These are phyloP conservation scores for Pyrenochaeta sp. DNA, from an alignment of 2,329 filamentous ascomycete species.

Conservation along the genomic window DNA sequence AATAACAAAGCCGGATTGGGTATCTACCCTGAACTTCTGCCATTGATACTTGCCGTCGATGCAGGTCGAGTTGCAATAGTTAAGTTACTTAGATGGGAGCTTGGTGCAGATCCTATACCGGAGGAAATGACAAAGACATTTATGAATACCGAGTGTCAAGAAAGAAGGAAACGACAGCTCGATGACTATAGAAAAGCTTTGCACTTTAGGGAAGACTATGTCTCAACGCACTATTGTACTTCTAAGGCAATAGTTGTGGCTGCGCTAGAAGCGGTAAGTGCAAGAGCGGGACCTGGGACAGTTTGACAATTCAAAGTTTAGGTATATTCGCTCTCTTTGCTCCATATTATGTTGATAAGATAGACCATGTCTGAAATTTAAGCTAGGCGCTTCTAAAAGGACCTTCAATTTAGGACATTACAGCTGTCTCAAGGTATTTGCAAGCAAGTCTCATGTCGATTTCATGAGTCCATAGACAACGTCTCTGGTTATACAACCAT, in stretches of 20 bases:
- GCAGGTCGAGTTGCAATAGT: neutral
- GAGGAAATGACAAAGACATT: neutral
- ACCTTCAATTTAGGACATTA: too few species aligned
- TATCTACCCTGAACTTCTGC: neutral
- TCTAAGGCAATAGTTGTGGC: too few species aligned
- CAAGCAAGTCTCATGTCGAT: slow-evolving; percentile 61
- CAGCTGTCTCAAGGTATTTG: slow-evolving; percentile 53
- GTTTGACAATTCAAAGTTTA: too few species aligned
- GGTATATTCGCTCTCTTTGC: too few species aligned
- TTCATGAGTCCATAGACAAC: slow-evolving; percentile 63
- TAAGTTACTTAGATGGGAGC: neutral
- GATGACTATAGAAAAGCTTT: neutral
- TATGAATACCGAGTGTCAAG: too few species aligned
- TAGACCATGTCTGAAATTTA: too few species aligned
- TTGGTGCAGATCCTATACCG: neutral
- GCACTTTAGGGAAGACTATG: neutral
- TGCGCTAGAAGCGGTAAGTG: too few species aligned
- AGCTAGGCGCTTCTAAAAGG: too few species aligned
- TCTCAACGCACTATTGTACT: too few species aligned
- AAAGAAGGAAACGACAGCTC: too few species aligned
- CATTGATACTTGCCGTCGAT: neutral
- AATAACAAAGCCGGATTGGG: neutral
- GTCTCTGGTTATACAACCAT: slow-evolving; percentile 56
- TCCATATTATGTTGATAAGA: too few species aligned
- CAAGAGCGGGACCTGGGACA: too few species aligned